Evolutionary conservation across 805 yeast species (phyloP), one percentile per base, ranked within the genome.

Genomic region (Candida jianshihensis): DNA sequence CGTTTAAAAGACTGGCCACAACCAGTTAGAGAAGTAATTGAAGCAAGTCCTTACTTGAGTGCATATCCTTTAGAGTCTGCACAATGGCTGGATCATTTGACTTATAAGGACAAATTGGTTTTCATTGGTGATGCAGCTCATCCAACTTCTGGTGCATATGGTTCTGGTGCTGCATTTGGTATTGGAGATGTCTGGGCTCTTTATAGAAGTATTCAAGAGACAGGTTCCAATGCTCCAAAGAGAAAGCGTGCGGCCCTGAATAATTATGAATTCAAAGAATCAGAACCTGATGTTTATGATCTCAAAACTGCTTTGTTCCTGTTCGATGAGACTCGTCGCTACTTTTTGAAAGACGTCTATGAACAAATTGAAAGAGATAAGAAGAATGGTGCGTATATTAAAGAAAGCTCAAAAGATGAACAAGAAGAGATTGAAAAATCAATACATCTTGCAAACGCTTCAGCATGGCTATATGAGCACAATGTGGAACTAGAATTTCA

Each of bases 111-210:
- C 15, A 29, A 17, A 20, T 5, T 35, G 4, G 37, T 28, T 10
- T 30, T 35, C 14, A n/a, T 30, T 18, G 37, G 37, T 13, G 37
- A 35, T 35, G 33, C 37, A 30, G 37, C 37, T 10, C 37, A 30
- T 35, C 37, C 37, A 24, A 35, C 37, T 9, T 19, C 37, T 30
- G 37, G 37, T 18, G 33, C 33, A 3, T 35, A 18, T 30, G 37
- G 33, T 14, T 14, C 37, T 6, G 37, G 37, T 14, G 24, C 33
- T 9, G 37, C 33, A 3, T 26, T 35, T 20, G 37, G 37, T 12
- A 30, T 30, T 17, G 21, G 19, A 19, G 37, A 35, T 30, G 37
- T 35, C 4, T 35, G 33, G 33, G 37, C 37, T 5, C 12, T 35
- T 5, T 35, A 35, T 19, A 35, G 37, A 25, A 9, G 26, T 9